Base-by-base conservation (phyloP, 1,284 basidiomycete species). In the Microbotryum intermedium region DNA sequence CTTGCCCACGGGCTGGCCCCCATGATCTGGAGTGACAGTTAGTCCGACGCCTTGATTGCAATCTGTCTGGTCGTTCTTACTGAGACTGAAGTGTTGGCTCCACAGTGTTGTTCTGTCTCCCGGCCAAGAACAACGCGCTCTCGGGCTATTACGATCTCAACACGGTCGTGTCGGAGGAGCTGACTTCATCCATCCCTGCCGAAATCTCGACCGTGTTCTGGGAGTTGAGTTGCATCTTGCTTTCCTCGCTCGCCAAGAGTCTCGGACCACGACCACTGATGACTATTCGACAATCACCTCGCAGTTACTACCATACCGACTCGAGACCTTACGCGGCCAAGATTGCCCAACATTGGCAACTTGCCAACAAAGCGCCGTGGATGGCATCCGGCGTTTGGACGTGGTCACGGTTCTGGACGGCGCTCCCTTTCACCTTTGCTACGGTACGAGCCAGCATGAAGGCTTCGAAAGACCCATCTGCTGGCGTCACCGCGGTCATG, bases 351-450 rank as follows among this genome's bases (percentile, higher is more conserved):
- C 75, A 76, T 57, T 66, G 72, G 57, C 61, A 73, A 43, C 59
- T 76, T 7, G 65, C 70, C 2, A 61, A 65, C 16, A 74, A 72
- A 43, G 58, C 69, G 28, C 75, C 74, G 4, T 73, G 72, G 69
- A 71, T 76, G 65, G 75, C 75, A 1, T 68, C 65, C 4, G 75
- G 75, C 5, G 68, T 70, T 6, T 75, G 74, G 75, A 76, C 74
- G 1, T 76, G 75, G 74, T 69, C 68, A 30, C 58, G 59, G 11
- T 75, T 75, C 60, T 76, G 75, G 75, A 74, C 74, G 5, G 74
- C 74, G 5, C 58, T 76, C 3, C 74, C 74, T 0, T 76, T 76
- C 62, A 74, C 75, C 0, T 75, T 76, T 51, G 72, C 72, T n/a
- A 76, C 75, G 1, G 69, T 73, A 34, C 44, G 66, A 25, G 74